phyloP scores from a whole-genome alignment of 164 flowering plant species.

The Chimonanthus salicifolius region DNA sequence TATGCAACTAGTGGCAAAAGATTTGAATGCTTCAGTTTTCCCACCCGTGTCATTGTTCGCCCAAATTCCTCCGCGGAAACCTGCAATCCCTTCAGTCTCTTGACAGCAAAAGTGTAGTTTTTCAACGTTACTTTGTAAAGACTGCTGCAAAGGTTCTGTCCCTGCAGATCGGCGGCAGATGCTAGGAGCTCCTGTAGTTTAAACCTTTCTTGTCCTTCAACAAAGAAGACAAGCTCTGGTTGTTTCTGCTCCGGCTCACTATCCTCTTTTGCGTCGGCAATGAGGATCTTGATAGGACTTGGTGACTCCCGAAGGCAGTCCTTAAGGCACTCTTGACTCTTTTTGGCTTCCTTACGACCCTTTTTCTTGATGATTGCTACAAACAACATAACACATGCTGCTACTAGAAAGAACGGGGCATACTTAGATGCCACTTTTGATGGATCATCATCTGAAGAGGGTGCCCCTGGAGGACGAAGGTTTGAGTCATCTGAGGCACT shows the following conservation, averaged over 20 bases:
- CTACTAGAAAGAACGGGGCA: conserved; percentile 10
- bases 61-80: conserved; percentile 39
- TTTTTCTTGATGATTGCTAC: conserved; percentile 11
- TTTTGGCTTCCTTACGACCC: conserved; percentile 4
- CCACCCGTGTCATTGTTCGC: conserved; percentile 35
- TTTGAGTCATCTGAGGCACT: neutral
- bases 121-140: conserved; percentile 50
- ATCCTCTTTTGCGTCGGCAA: conserved; percentile 11
- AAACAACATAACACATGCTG: conserved; percentile 15
- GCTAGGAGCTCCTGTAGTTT: conserved; percentile 44
- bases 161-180: conserved; percentile 41
- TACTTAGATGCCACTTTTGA: neutral
- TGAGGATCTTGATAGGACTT: conserved; percentile 10
- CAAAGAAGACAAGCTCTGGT: conserved; percentile 44
- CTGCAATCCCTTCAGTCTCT: conserved; percentile 50
- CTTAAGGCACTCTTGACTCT: conserved; percentile 14
- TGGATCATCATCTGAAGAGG: neutral
- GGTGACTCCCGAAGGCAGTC: conserved; percentile 8
- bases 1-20: conserved; percentile 43
- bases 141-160: conserved; percentile 43
- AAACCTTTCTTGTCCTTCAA: conserved; percentile 36
- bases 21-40: conserved; percentile 52
- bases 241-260: conserved; percentile 13
- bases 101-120: conserved; percentile 40
- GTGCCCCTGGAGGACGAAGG: neutral